Conservation (phyloP, 495 filamentous ascomycete species). For the Hyaloscypha hepaticicola region DNA sequence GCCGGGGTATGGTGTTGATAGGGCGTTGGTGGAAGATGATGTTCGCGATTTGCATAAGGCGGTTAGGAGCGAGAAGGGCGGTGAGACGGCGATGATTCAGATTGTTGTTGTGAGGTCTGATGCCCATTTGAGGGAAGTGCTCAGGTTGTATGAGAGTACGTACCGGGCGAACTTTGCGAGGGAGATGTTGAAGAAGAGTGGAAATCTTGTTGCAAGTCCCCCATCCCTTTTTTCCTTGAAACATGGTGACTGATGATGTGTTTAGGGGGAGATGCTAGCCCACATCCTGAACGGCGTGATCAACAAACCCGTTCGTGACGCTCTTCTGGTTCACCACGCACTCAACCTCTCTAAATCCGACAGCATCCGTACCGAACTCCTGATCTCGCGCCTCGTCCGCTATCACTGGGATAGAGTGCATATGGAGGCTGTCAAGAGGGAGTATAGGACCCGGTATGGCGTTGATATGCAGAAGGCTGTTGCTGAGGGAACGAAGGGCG, state of each 20-base stretch:
- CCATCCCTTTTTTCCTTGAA: conserved; percentile 10
- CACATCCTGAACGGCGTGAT: conserved; percentile 97
- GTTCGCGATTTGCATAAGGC: conserved; percentile 68
- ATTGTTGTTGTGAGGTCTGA: conserved; percentile 81
- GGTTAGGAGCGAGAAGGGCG: conserved; percentile 71
- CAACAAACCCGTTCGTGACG: conserved; percentile 92
- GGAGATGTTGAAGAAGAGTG: conserved; percentile 83
- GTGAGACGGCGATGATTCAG: conserved; percentile 86
- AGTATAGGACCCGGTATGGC: conserved; percentile 71
- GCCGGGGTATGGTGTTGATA: conserved; percentile 24
- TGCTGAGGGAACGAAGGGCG: conserved; percentile 46
- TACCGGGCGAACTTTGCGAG: conserved; percentile 78
- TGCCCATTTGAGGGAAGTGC: conserved; percentile 74
- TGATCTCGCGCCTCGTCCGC: conserved; percentile 77
- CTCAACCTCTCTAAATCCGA: conserved; percentile 58
- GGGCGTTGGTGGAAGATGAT: conserved; percentile 64
- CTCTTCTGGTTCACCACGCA: conserved; percentile 91
- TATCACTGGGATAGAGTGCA: conserved; percentile 83
- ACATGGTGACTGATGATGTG: conserved; percentile 1
- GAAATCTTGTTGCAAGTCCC: conserved; percentile 79
- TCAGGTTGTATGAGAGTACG: conserved; percentile 66
- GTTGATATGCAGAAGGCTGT: conserved; percentile 64
- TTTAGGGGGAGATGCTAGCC: conserved; percentile 89
- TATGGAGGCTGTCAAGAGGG: conserved; percentile 66
- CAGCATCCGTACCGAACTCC: conserved; percentile 71